Base-by-base conservation (phyloP, 2,329 filamentous ascomycete genomes). In the Mycogone perniciosa region DNA sequence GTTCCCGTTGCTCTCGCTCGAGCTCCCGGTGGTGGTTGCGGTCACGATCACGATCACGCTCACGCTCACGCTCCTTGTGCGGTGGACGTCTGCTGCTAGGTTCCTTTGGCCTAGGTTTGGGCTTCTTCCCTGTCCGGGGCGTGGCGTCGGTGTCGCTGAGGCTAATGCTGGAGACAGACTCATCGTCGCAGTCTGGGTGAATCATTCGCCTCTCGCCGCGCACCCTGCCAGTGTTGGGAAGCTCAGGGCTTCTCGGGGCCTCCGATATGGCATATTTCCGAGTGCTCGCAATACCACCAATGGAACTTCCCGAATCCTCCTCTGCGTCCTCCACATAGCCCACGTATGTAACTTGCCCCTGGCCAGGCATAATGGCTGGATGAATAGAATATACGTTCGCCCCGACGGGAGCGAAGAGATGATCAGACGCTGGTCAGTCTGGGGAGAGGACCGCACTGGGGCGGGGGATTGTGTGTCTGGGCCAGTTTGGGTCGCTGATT, bases 281-380 rank as follows among this genome's bases (percentile, higher is more conserved):
- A 41, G 67, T 71, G 52, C 67, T 65, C 54, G 62, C 62, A 20
- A 68, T 69, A 41, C 70, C 71, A 55, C 66, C 65, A 38, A 71
- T 62, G 34, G 69, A 63, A 48, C 72, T 73, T 38, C 70, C 75
- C 9, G 69, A 66, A 46, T 79, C 76, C 58, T 80, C 76, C 59
- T 79, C 75, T 43, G 67, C 74, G 34, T 80, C 78, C 62, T 80
- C 72, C 52, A 77, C 68, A 61, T 72, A 73, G 51, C 72, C 71
- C 49, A 73, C 66, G 58, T 66, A 56, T 43, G 63, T 59, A 53
- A 53, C 56, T 46, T 54, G 58, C 57, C 65, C 62, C 59, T 56
- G 57, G 59, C 61, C 61, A 51, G 74, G 67, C 76, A 80, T 80
- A 62, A 61, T 66, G 42, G 11, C 13, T 38, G n/a, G 29, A 34